A percentile compares a stretch with the other conserved stretches of the same genome.
phyloP scores from a whole-genome alignment of 257 asterid species.

The Catharanthus roseus region DNA sequence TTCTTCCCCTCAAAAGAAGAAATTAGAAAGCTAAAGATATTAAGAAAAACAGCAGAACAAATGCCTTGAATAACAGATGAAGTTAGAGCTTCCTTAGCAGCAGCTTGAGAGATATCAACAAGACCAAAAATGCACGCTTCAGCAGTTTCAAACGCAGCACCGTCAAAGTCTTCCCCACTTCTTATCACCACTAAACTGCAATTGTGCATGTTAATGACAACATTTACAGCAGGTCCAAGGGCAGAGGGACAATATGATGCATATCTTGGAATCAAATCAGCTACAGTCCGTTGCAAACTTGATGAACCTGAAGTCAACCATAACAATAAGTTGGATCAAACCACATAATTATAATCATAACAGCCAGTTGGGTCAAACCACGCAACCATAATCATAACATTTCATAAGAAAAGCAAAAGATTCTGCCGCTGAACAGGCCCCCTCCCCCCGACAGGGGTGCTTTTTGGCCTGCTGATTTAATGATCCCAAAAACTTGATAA shows the following conservation, averaged over 20 bases:
- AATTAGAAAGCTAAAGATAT: conserved; percentile 53
- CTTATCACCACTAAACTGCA: conserved; percentile 45
- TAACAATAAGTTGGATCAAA: conserved; percentile 1
- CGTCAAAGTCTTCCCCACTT: conserved; percentile 62
- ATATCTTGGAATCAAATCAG: conserved; percentile 69
- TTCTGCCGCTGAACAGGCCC: background rate
- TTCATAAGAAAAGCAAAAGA: too few relatives aligned
- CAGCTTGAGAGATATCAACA: conserved; percentile 63
- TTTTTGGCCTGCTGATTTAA: background rate
- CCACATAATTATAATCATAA: background rate
- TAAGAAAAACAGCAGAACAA: conserved; percentile 58
- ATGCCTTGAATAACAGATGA: conserved; percentile 56
- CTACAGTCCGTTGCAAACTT: conserved; percentile 62
- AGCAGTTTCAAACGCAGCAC: conserved; percentile 73
- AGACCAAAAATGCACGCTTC: conserved; percentile 75
- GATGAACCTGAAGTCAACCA: conserved; percentile 50
- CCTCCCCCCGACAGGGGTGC: too few relatives aligned
- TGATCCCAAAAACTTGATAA: background rate
- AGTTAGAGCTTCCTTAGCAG: conserved; percentile 44
- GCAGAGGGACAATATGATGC: conserved; percentile 72
- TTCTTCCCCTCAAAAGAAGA: conserved; percentile 65
- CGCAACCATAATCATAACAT: background rate
- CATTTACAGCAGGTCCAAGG: conserved; percentile 74
- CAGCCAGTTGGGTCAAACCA: background rate
- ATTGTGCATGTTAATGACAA: conserved; percentile 53